Conservation (phyloP, 441 rosid species). For the Geranium incanum region DNA sequence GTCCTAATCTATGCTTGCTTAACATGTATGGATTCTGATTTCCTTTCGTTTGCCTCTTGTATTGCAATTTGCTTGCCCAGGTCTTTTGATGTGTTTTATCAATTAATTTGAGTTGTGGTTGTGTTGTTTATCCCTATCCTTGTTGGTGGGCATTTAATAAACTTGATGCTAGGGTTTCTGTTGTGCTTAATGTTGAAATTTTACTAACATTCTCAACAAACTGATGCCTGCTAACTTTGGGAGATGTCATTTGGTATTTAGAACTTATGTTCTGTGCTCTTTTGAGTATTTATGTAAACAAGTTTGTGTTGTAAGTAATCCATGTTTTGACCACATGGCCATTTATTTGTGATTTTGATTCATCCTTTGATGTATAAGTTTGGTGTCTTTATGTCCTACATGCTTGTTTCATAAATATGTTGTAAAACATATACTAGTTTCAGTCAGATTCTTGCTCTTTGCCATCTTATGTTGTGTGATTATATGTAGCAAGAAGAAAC, state of each 20-base stretch:
- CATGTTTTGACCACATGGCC: not conserved
- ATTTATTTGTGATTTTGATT: not conserved
- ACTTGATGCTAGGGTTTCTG: not conserved
- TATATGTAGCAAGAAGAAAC: constrained; percentile 47
- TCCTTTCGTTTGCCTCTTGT: not conserved
- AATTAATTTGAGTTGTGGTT: not conserved
- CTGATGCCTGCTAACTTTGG: not conserved
- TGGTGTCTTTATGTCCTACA: not conserved
- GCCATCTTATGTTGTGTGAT: not conserved
- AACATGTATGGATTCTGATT: not conserved
- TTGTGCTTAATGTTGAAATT: not conserved
- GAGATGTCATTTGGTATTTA: not conserved
- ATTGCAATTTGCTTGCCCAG: not conserved
- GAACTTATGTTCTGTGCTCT: not conserved
- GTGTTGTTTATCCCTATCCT: not conserved
- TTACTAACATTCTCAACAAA: not conserved
- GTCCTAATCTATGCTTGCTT: not conserved
- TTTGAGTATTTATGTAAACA: not conserved
- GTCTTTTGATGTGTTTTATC: not conserved
- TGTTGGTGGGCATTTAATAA: not conserved
- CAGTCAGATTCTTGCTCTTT: not conserved
- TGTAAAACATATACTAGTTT: not conserved
- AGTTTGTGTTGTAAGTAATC: not conserved
- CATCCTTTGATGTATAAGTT: not conserved
- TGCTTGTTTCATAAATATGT: not conserved